Base-by-base conservation (phyloP, 2,329 filamentous ascomycete species). In the Alternaria brassicicola region DNA sequence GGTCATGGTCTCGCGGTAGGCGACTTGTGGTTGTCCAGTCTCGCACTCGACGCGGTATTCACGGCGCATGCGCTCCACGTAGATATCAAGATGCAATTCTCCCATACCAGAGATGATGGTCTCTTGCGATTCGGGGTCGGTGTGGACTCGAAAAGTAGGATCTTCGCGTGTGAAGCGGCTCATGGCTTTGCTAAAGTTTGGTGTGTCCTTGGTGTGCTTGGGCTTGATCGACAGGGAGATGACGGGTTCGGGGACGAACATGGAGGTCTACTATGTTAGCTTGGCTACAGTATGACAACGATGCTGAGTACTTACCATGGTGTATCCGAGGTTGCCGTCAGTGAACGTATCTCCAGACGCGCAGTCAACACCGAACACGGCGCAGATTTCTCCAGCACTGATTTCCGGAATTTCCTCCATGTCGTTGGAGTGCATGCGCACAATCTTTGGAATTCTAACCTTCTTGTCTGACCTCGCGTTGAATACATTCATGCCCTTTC, bases 91-190 rank as follows among this genome's bases (percentile, higher is more conserved):
- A 79, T 99, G 95, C 67, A 99, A 80, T 79, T 99, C 95, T 68
- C 95, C 95, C 95, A 99, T 99, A 59, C 95, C 95, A 39, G 91
- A 96, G 74, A 99, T 98, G 74, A 99, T 96, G 46, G 94, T 98
- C 82, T 99, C 92, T 75, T 96, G 90, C 64, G 90, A 94, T 81
- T 99, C 95, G 15, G 87, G 80, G 74, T 99, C 95, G 70, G 97
- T 93, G 70, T 92, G 90, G 35, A 99, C 91, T 52, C 95, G 88
- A 87, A 99, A 99, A 12, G 95, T 99, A 3, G 95, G 95, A 72
- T 99, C 95, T 80, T 99, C 95, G 64, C 95, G 90, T 80, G 97
- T 94, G 86, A 99, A 99, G 68, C 95, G 91, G 78, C 94, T 95
- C 88, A 99, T 98, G 68, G 95, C 95, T 82, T 99, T 99, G 75